Evolutionary conservation across 805 yeast species (phyloP).

Genomic region (Wickerhamomyces chaumierensis): DNA sequence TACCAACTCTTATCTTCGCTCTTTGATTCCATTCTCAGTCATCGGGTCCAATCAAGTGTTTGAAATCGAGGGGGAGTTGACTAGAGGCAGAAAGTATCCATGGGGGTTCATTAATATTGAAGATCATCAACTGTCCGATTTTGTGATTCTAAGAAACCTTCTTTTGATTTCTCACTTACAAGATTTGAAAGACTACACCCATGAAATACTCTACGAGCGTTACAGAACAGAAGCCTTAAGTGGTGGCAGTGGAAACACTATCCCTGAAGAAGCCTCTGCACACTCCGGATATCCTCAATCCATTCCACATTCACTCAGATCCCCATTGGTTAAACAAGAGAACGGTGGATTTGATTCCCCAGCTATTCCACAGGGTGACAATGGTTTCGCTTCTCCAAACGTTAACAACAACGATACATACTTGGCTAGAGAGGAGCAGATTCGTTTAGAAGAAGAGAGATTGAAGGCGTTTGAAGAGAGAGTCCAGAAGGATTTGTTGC

Average conservation of each 20-base stretch:
- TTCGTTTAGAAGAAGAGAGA: conserved; percentile 81
- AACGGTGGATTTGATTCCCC: too few relatives aligned
- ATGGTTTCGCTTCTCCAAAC: conserved; percentile 1
- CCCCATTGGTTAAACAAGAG: conserved; percentile 19
- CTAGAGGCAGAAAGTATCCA: conserved; percentile 45
- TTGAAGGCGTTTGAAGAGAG: conserved; percentile 77
- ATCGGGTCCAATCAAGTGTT: conserved; percentile 60
- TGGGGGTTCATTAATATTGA: conserved; percentile 53
- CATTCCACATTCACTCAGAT: conserved; percentile 1
- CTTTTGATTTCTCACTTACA: conserved; percentile 74
- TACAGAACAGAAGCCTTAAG: conserved; percentile 82
- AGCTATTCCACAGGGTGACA: too few relatives aligned
- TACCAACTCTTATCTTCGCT: conserved; percentile 53
- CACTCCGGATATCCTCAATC: conserved; percentile 8
- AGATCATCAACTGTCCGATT: conserved; percentile 69
- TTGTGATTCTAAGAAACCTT: conserved; percentile 68
- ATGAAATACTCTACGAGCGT: conserved; percentile 76
- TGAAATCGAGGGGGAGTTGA: conserved; percentile 29
- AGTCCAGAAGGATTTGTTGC: conserved; percentile 76
- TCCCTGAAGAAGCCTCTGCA: conserved; percentile 15
- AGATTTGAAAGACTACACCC: conserved; percentile 83
- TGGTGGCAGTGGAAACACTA: conserved; percentile 41
- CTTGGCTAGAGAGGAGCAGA: conserved; percentile 75
- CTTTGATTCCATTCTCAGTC: conserved; percentile 54
- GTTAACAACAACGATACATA: conserved; percentile 27